Conservation (phyloP, 2,329 filamentous ascomycete species). For the Fusarium duplospermum region DNA sequence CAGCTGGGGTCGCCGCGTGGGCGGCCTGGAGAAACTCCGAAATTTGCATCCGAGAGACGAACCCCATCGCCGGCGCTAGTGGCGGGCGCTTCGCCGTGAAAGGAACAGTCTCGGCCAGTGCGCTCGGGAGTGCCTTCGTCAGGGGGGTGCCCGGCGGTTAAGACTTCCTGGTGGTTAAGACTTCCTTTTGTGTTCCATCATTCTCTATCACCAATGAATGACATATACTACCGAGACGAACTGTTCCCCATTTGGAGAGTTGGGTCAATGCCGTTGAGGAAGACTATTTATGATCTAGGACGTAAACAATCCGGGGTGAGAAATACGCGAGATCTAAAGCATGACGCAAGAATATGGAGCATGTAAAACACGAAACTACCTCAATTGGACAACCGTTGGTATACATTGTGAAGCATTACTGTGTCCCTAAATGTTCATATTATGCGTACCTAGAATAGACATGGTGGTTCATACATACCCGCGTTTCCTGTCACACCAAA, state of each 20-base stretch:
- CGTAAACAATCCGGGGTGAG: neutral
- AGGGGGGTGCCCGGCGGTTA: neutral
- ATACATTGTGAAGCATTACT: neutral
- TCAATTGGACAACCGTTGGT: neutral
- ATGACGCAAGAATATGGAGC: neutral
- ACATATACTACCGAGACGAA: neutral
- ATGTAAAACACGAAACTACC: neutral
- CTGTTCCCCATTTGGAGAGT: neutral
- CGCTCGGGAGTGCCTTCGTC: neutral
- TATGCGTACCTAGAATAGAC: neutral
- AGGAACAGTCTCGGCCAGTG: neutral
- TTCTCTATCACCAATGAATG: neutral
- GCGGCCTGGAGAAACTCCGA: neutral
- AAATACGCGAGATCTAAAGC: neutral
- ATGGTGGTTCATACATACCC: neutral
- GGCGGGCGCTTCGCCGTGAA: neutral
- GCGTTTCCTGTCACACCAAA: neutral
- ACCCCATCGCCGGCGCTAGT: neutral
- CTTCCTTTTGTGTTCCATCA: neutral
- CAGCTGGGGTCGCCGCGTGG: neutral
- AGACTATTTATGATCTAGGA: neutral
- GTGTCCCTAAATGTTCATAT: neutral
- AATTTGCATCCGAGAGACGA: neutral
- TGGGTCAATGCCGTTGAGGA: neutral
- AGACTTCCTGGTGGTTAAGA: neutral